Evolutionary conservation across 257 asterid genomes (phyloP).

Genomic region (Misopates orontium): DNA sequence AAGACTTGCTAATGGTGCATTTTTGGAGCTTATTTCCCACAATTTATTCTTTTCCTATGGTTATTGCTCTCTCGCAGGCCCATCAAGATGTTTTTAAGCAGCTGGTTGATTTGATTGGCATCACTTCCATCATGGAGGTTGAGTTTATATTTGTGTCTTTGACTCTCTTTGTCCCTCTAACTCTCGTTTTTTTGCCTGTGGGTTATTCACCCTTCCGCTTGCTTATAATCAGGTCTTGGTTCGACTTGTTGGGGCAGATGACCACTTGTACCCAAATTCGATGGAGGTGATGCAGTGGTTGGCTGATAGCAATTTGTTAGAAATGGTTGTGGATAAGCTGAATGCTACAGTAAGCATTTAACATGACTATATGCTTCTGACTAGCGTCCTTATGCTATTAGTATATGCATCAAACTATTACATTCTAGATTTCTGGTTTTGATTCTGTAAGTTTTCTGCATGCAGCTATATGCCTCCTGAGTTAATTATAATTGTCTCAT

Average conservation of each 20-base stretch:
- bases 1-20: not conserved
- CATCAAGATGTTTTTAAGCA: constrained; percentile 83
- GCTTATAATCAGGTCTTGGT: constrained; percentile 72
- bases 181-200: constrained; percentile 22
- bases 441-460: constrained; percentile 9
- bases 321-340: constrained; percentile 96
- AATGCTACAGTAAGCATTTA: constrained; percentile 62
- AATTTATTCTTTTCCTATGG: constrained; percentile 5
- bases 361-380: constrained; percentile 1
- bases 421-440: constrained; percentile 14
- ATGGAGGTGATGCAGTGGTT: constrained; percentile 94
- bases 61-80: constrained; percentile 44
- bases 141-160: constrained; percentile 27
- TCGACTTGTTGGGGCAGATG: constrained; percentile 90
- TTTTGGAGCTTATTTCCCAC: constrained; percentile 20
- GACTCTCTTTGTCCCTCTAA: not conserved
- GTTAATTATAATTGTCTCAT: constrained; percentile 4
- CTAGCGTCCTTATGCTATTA: constrained; percentile 15
- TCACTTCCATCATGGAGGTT: constrained; percentile 99
- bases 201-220: constrained; percentile 31
- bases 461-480: constrained; percentile 1
- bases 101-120: constrained; percentile 97
- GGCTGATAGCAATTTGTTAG: constrained; percentile 87
- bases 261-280: constrained; percentile 78
- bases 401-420: constrained; percentile 5